A percentile compares a stretch with the other conserved stretches of the same genome.
phyloP scores from a whole-genome alignment of 805 yeast genomes.

The Yarrowia bubula region DNA sequence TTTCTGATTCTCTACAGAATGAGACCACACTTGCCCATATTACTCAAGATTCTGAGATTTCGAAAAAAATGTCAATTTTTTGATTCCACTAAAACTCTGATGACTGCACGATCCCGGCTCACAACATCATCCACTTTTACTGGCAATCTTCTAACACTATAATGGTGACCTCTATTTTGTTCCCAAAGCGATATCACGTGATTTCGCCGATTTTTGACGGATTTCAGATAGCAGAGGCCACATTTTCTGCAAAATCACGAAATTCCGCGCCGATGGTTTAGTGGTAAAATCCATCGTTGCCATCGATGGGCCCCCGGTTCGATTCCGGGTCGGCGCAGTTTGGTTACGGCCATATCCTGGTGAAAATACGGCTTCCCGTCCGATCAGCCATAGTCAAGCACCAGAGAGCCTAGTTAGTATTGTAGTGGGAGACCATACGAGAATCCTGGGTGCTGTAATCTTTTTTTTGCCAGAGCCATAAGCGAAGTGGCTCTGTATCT shows the following conservation, averaged over 20 bases:
- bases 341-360: constrained; percentile 1
- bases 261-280: not conserved
- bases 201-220: not conserved
- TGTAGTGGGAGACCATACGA: constrained; percentile 1
- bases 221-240: not conserved
- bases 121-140: too few relatives aligned
- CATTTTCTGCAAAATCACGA: not conserved
- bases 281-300: constrained; percentile 1
- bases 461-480: not conserved
- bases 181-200: too few relatives aligned
- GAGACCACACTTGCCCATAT: too few relatives aligned
- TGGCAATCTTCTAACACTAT: too few relatives aligned
- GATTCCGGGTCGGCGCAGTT: constrained; percentile 1
- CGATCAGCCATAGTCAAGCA: constrained; percentile 1
- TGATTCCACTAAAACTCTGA: too few relatives aligned
- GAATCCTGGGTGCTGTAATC: constrained; percentile 1
- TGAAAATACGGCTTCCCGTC: constrained; percentile 1
- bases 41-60: too few relatives aligned
- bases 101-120: too few relatives aligned
- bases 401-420: constrained; percentile 1
- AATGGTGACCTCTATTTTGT: too few relatives aligned
- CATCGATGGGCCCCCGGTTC: constrained; percentile 3
- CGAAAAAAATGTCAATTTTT: too few relatives aligned
- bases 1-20: too few relatives aligned
- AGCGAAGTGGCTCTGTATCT: not conserved